phyloP scores from a whole-genome alignment of 2,329 filamentous ascomycete genomes.

The Fusarium sp. region DNA sequence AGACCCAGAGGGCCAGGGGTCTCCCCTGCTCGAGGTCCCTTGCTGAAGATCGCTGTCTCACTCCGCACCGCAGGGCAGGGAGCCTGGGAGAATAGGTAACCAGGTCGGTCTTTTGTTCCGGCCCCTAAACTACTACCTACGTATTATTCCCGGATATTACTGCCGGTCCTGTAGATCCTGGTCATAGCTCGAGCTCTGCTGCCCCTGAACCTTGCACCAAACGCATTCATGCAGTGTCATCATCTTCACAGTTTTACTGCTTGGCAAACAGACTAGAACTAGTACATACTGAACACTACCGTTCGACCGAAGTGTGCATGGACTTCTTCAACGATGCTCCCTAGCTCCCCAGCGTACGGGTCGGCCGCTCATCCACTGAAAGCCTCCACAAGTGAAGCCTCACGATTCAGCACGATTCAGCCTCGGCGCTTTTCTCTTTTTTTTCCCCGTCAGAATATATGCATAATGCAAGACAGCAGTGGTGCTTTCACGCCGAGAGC shows the following conservation, averaged over 20 bases:
- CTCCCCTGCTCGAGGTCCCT: conserved; percentile 6
- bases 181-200: background rate
- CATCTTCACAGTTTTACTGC: background rate
- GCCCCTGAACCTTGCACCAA: background rate
- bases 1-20: background rate
- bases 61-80: too few relatives aligned
- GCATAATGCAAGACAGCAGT: background rate
- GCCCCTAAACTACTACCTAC: too few relatives aligned
- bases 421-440: background rate
- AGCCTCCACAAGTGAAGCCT: background rate
- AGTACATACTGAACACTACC: background rate
- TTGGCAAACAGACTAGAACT: background rate
- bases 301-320: background rate
- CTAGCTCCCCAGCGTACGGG: background rate
- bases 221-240: background rate
- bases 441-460: too few relatives aligned
- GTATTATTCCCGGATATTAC: conserved; percentile 22
- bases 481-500: background rate
- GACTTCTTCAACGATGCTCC: background rate
- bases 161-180: conserved; percentile 1
- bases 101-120: too few relatives aligned
- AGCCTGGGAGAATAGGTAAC: too few relatives aligned
- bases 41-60: conserved; percentile 37
- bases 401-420: background rate
- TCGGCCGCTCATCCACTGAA: conserved; percentile 2